phyloP scores from a whole-genome alignment of 1,139 yeast genomes.

The Diutina neorugosa region DNA sequence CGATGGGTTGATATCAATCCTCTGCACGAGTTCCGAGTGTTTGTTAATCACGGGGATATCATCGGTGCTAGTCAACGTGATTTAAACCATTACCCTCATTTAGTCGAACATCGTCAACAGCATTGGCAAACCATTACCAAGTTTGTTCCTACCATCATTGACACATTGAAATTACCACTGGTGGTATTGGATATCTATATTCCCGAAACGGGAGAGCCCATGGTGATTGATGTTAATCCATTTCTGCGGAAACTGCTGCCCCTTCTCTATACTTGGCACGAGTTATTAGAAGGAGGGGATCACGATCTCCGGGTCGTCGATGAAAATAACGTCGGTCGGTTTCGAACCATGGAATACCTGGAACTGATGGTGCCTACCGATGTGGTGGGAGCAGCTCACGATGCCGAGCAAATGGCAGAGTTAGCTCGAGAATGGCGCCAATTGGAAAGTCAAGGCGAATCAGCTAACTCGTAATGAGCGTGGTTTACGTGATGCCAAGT shows the following conservation, averaged over 20 bases:
- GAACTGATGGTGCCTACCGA: slow-evolving; percentile 90
- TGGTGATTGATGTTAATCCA: slow-evolving; percentile 77
- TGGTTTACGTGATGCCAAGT: no score
- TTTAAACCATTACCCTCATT: slow-evolving; percentile 64
- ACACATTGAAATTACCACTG: background rate
- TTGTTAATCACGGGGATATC: slow-evolving; percentile 49
- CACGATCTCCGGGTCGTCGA: slow-evolving; percentile 49
- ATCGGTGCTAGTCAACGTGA: slow-evolving; percentile 81
- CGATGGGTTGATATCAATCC: slow-evolving; percentile 80
- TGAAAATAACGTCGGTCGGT: slow-evolving; percentile 55
- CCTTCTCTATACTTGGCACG: slow-evolving; percentile 75
- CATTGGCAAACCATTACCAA: slow-evolving; percentile 37
- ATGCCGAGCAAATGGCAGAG: slow-evolving; percentile 52
- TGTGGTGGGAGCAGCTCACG: slow-evolving; percentile 69
- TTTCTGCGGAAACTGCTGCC: slow-evolving; percentile 70
- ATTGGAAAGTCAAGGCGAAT: background rate
- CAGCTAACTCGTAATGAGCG: background rate
- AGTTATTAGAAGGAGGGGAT: slow-evolving; percentile 28
- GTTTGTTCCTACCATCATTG: slow-evolving; percentile 24
- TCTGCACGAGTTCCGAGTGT: slow-evolving; percentile 81
- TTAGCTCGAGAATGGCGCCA: slow-evolving; percentile 45
- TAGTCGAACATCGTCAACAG: slow-evolving; percentile 33
- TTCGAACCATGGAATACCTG: slow-evolving; percentile 70
- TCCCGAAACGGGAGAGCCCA: slow-evolving; percentile 60
- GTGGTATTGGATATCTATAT: slow-evolving; percentile 66